Conservation (phyloP, 345 rosid species). For the Bruguiera parviflora region DNA sequence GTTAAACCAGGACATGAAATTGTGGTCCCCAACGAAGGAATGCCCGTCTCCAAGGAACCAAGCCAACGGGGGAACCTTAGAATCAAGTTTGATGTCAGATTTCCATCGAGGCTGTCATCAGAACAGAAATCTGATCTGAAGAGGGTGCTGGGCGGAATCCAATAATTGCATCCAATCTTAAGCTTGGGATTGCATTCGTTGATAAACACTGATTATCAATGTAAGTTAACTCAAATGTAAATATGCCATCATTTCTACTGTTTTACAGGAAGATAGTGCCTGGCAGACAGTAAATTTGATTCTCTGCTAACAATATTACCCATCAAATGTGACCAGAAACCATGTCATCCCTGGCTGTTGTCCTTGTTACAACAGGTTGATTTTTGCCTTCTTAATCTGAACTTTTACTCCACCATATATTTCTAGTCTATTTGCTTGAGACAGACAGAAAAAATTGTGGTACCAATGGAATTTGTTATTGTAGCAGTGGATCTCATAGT, state of each 20-base stretch:
- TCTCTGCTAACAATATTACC: constrained; percentile 3
- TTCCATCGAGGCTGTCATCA: constrained; percentile 41
- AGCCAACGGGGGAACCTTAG: constrained; percentile 49
- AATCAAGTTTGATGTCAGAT: constrained; percentile 58
- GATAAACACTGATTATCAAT: constrained; percentile 17
- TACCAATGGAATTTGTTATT: neutral
- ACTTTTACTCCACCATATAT: neutral
- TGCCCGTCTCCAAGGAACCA: constrained; percentile 64
- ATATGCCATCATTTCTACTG: constrained; percentile 26
- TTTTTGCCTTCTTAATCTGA: neutral
- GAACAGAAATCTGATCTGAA: constrained; percentile 33
- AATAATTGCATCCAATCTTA: neutral
- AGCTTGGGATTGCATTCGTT: constrained; percentile 15
- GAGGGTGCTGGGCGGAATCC: constrained; percentile 22
- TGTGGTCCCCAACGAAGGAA: constrained; percentile 49
- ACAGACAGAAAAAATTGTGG: neutral
- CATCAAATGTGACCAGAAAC: neutral
- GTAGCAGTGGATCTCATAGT: too few species aligned
- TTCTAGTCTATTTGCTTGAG: neutral
- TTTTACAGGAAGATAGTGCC: constrained; percentile 34
- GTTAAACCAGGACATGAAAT: constrained; percentile 55
- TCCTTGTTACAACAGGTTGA: neutral
- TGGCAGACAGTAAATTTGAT: constrained; percentile 31
- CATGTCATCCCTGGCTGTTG: neutral
- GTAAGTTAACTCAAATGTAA: constrained; percentile 35